Evolutionary conservation across 2,329 filamentous ascomycete genomes (phyloP).

Genomic region (Fusarium redolens): DNA sequence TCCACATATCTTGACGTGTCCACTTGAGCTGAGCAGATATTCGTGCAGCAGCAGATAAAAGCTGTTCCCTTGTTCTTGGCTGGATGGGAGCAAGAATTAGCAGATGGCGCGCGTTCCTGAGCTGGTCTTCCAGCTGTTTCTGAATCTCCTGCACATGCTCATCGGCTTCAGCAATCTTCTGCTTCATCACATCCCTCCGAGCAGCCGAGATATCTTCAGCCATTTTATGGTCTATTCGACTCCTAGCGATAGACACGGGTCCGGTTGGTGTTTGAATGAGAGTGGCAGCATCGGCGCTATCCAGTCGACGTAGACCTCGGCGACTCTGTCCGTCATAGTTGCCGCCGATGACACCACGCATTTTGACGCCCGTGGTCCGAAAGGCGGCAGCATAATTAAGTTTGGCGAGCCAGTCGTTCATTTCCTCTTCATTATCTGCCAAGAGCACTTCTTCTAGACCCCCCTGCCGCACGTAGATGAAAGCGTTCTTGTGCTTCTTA

Average conservation of each 20-base stretch:
- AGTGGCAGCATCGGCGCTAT: conserved; percentile 69
- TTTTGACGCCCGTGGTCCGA: conserved; percentile 88
- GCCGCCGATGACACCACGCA: conserved; percentile 86
- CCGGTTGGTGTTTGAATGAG: conserved; percentile 77
- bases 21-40: conserved; percentile 92
- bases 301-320: conserved; percentile 77
- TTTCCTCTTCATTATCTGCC: conserved; percentile 88
- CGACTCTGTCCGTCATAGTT: conserved; percentile 85
- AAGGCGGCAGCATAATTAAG: conserved; percentile 97
- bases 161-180: conserved; percentile 86
- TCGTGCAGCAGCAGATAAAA: conserved; percentile 85
- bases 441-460: conserved; percentile 91
- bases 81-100: conserved; percentile 91
- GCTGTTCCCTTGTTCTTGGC: conserved; percentile 85
- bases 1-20: conserved; percentile 95
- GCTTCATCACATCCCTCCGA: conserved; percentile 82
- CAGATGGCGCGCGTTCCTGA: conserved; percentile 91
- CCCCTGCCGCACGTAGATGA: conserved; percentile 87
- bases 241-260: conserved; percentile 77
- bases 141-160: conserved; percentile 79
- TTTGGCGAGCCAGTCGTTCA: conserved; percentile 97
- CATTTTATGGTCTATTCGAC: conserved; percentile 82
- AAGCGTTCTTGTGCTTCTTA: conserved; percentile 95
- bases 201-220: conserved; percentile 87
- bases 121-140: conserved; percentile 82